Conservation (phyloP, 2,329 filamentous ascomycete genomes). For the Thelonectria discophora region DNA sequence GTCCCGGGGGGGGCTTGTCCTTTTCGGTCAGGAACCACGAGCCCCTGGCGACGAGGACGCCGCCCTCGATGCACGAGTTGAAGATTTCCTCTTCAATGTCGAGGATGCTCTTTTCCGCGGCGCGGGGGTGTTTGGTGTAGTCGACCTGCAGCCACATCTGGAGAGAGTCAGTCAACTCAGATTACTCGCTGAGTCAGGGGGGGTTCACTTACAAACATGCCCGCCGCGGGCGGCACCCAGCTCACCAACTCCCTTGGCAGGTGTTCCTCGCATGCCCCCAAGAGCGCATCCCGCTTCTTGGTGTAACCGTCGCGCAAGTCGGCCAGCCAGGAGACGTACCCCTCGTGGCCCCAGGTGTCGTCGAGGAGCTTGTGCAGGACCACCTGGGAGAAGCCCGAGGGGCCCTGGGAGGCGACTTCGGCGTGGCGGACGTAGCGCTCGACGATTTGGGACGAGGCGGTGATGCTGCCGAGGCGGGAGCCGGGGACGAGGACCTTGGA, state of each 20-base stretch:
- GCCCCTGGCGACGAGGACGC: conserved; percentile 83
- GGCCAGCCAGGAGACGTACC: conserved; percentile 90
- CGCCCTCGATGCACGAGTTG: conserved; percentile 75
- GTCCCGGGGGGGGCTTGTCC: conserved; percentile 64
- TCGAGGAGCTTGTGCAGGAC: conserved; percentile 90
- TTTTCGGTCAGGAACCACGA: conserved; percentile 90
- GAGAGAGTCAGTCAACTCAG: background rate
- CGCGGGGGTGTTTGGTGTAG: conserved; percentile 70
- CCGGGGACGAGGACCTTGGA: conserved; percentile 91
- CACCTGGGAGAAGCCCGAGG: conserved; percentile 84
- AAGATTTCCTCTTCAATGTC: conserved; percentile 90
- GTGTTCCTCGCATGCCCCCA: conserved; percentile 81
- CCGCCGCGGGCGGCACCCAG: conserved; percentile 83
- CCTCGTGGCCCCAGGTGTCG: conserved; percentile 91
- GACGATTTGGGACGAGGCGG: conserved; percentile 83
- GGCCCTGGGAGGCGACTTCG: conserved; percentile 86
- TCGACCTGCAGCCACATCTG: conserved; percentile 81
- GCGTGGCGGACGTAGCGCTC: conserved; percentile 84
- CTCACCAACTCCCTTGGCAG: conserved; percentile 77
- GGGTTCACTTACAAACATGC: conserved; percentile 86
- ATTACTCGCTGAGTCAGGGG: conserved; percentile 1
- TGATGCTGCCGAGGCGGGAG: conserved; percentile 86
- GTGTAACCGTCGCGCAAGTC: conserved; percentile 85
- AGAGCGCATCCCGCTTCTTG: conserved; percentile 76
- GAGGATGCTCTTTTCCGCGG: conserved; percentile 60